These are phyloP conservation scores for Tilletiopsis washingtonensis DNA, from an alignment of 1,284 basidiomycete genomes.

Conservation along the genomic window DNA sequence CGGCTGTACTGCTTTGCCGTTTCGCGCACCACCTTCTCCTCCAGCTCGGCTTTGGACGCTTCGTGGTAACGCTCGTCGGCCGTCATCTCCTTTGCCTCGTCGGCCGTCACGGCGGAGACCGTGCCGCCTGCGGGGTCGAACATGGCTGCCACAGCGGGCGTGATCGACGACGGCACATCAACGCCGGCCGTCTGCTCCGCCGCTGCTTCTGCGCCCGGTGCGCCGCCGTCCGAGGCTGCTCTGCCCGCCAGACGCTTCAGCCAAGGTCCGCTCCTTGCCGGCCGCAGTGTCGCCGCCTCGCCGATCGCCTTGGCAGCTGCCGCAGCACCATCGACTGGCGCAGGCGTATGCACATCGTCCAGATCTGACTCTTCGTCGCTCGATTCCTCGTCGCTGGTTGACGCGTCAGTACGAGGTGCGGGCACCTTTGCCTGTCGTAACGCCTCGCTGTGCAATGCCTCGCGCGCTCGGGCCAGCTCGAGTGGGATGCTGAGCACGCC, in stretches of 20 bases:
- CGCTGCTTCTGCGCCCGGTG: neutral
- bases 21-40: constrained; percentile 37
- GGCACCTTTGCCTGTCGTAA: neutral
- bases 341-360: constrained; percentile 9
- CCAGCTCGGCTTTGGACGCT: constrained; percentile 34
- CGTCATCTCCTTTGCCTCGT: neutral
- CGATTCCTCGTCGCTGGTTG: neutral
- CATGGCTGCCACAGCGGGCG: neutral
- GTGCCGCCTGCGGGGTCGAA: neutral
- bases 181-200: neutral
- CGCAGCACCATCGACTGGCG: too few species aligned
- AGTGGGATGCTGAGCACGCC: constrained; percentile 33
- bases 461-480: constrained; percentile 5
- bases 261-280: constrained; percentile 2
- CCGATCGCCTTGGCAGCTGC: constrained; percentile 24
- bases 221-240: neutral
- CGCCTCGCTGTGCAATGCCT: constrained; percentile 6
- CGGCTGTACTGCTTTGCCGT: constrained; percentile 31
- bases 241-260: neutral
- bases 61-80: constrained; percentile 27
- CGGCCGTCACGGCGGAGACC: neutral
- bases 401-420: neutral
- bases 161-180: constrained; percentile 6
- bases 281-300: neutral
- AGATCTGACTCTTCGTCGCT: constrained; percentile 10